These are phyloP conservation scores for Linaria vulgaris DNA, from an alignment of 257 asterid species.

Conservation along the genomic window DNA sequence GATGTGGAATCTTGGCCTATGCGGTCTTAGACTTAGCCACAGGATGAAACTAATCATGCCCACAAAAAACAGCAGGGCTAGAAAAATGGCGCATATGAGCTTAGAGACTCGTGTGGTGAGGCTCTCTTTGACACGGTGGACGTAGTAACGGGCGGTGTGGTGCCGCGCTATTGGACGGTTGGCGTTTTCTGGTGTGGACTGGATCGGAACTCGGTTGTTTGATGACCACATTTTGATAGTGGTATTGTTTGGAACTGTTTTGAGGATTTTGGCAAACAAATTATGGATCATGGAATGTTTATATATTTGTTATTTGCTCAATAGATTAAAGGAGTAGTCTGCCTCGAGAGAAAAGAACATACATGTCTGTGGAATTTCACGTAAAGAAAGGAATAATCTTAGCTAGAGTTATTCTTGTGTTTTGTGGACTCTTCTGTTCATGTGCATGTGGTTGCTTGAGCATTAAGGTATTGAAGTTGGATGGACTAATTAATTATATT, in stretches of 20 bases:
- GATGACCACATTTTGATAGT: conserved; percentile 41
- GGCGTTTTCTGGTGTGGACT: conserved; percentile 22
- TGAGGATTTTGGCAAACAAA: too few species aligned
- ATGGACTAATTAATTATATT: conserved; percentile 15
- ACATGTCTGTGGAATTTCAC: conserved; percentile 21
- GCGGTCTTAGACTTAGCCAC: conserved; percentile 91
- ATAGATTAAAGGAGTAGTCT: background rate
- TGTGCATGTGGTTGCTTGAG: conserved; percentile 28
- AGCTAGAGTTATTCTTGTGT: conserved; percentile 3
- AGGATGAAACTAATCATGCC: conserved; percentile 76
- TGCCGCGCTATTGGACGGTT: conserved; percentile 49
- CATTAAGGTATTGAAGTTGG: too few species aligned
- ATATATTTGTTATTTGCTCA: background rate
- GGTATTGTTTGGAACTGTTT: too few species aligned
- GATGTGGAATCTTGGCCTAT: conserved; percentile 72
- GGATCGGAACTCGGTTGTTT: conserved; percentile 35
- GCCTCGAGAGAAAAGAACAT: conserved; percentile 14
- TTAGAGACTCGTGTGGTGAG: conserved; percentile 72
- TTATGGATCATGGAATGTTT: background rate
- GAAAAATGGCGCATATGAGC: conserved; percentile 60
- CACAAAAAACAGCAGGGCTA: conserved; percentile 52
- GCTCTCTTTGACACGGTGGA: conserved; percentile 77
- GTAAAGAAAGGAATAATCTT: conserved; percentile 48
- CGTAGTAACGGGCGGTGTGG: conserved; percentile 75
- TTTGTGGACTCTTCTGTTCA: background rate